Conservation (phyloP, 2,329 filamentous ascomycete species). For the Alternaria sp. region DNA sequence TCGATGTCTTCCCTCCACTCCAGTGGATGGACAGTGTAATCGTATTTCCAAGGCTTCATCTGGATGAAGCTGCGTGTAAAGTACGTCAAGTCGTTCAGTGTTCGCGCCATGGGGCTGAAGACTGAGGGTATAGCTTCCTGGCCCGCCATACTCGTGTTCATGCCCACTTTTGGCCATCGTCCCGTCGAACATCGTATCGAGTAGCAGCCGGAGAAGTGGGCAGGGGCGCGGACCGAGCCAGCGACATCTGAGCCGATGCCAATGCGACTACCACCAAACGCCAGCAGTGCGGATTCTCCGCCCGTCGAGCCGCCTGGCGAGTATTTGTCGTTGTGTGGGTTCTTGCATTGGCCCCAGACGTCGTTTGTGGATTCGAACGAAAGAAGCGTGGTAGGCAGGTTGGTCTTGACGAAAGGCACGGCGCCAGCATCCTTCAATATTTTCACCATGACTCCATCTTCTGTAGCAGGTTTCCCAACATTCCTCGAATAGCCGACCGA, state of each 20-base stretch:
- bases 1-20: slow-evolving; percentile 74
- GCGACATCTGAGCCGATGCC: slow-evolving; percentile 92
- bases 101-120: slow-evolving; percentile 92
- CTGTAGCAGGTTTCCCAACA: slow-evolving; percentile 69
- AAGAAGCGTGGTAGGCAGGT: slow-evolving; percentile 83
- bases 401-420: slow-evolving; percentile 92
- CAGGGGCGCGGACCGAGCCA: slow-evolving; percentile 85
- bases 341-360: slow-evolving; percentile 83
- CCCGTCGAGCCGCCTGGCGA: slow-evolving; percentile 90
- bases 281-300: slow-evolving; percentile 83
- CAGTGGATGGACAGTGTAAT: slow-evolving; percentile 86
- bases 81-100: slow-evolving; percentile 81
- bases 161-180: slow-evolving; percentile 86
- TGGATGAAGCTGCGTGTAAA: slow-evolving; percentile 80
- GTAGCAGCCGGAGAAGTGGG: slow-evolving; percentile 91
- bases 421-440: slow-evolving; percentile 88
- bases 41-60: slow-evolving; percentile 90
- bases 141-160: slow-evolving; percentile 88
- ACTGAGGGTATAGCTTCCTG: slow-evolving; percentile 91
- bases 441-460: slow-evolving; percentile 77
- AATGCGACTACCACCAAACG: slow-evolving; percentile 81
- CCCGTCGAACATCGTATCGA: slow-evolving; percentile 87
- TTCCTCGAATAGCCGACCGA: slow-evolving; percentile 82
- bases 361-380: slow-evolving; percentile 84
- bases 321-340: slow-evolving; percentile 85